Base-by-base conservation (phyloP, 371 early-diverging fungal genomes). In the Capillidium heterosporum region DNA sequence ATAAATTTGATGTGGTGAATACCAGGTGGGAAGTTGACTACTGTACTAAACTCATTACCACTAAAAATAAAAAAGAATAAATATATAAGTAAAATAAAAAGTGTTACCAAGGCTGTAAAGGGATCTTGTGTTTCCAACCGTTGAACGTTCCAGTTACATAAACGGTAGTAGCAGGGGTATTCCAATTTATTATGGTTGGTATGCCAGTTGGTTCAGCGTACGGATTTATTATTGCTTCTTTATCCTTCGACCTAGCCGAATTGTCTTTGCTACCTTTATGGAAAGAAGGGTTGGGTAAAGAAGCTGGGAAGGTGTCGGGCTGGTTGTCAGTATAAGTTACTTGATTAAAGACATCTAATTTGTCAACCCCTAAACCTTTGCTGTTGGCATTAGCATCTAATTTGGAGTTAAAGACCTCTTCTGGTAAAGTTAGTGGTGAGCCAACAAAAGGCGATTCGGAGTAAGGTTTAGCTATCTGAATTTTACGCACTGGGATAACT, bases 121-220 rank as follows among this genome's bases (percentile, higher is more conserved):
- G 79, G 29, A 95, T 83, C 71, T 92, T 91, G 61, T 89, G 85
- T 62, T 85, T 87, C 97, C 97, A 96, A 47, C 87, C 85, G 71
- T 93, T 94, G 63, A 96, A 96, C n/a, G 92, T 90, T 19, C 97
- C 97, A 2, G 95, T 91, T 15, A 96, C 77, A 67, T 84, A 89
- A 2, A 96, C 97, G 52, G 71, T 77, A 17, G 80, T 67, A 21
- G 91, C 95, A 21, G 85, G 88, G 59, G 88, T 85, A 13, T 81
- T 76, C 96, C 96, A 95, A 23, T 79, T 79, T 24, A 95, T 82
- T 55, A 95, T 86, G 15, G 88, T 87, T 0, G 84, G 82, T 41
- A 88, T 27, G 24, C 26, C 39, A 48, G 17, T 32, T 15, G 26
- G 21, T 44, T 5, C 13, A 54, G 29, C 8, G 2, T 24, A 31